phyloP scores from a whole-genome alignment of 2,329 filamentous ascomycete species.

The Fusarium sterilihyphosum region DNA sequence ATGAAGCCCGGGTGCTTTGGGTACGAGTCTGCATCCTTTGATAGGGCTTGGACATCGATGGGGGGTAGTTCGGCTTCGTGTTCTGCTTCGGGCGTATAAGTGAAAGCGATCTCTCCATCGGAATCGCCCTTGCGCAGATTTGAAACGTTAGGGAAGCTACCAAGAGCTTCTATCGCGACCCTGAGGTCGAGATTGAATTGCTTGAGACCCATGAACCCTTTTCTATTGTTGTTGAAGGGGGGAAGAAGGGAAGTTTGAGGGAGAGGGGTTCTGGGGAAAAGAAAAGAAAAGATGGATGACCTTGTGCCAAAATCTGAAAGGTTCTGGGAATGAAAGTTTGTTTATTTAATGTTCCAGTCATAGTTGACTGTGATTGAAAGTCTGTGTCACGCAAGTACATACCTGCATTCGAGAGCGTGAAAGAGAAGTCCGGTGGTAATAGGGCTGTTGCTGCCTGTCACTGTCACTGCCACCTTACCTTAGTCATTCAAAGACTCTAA shows the following conservation, averaged over 20 bases:
- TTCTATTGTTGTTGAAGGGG: not conserved
- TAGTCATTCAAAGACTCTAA: not conserved
- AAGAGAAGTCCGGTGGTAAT: not conserved
- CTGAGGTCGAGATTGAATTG: conserved; percentile 70
- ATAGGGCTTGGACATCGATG: conserved; percentile 52
- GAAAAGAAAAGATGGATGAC: too few relatives aligned
- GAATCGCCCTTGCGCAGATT: conserved; percentile 70
- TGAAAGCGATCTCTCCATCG: conserved; percentile 77
- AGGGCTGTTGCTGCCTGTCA: conserved; percentile 9
- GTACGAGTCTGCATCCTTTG: conserved; percentile 51
- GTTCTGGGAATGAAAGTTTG: not conserved
- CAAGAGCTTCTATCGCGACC: conserved; percentile 46
- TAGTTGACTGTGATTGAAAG: not conserved
- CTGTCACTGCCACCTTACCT: not conserved
- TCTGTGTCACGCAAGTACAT: not conserved
- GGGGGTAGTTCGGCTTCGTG: conserved; percentile 38
- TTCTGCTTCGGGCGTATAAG: conserved; percentile 57
- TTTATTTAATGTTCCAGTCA: not conserved
- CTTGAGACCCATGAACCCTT: conserved; percentile 68
- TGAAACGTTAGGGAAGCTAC: conserved; percentile 60
- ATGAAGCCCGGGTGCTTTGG: conserved; percentile 53
- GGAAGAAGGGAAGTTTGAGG: not conserved
- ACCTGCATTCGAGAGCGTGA: not conserved
- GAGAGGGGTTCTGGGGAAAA: not conserved
- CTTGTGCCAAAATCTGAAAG: not conserved